Evolutionary conservation across 306 rosid genomes (phyloP), one percentile per base, ranked within the genome.

Genomic region (Vigna radiata): DNA sequence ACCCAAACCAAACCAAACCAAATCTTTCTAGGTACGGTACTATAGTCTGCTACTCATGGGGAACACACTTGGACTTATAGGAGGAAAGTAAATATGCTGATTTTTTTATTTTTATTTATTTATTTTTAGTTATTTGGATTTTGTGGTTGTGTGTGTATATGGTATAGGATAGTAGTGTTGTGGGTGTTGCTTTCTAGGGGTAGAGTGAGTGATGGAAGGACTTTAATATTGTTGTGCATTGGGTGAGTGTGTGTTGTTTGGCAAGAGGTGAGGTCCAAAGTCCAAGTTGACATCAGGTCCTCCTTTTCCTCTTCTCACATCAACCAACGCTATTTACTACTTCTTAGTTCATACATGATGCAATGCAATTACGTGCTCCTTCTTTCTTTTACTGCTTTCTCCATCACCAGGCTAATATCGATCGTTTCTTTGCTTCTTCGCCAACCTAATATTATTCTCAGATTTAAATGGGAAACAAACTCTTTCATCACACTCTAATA

Each of bases 231-330:
- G 52, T 68, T 59, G 56, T 44, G 70, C 56, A 18, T 23, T 53
- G 13, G 18, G 12, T 14, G 21, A 14, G 36, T 68, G 66, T 79
- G 68, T 74, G 19, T 52, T 64, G 52, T 84, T 73, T 70, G 78
- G 75, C 80, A 36, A 77, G 44, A 41, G 46, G 46, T 41, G 74
- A 76, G 74, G 75, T 75, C 52, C 54, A 5, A 69, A 76, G 77
- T 58, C 77, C 52, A 85, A 78, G 83, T 80, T 76, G 83, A 68
- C 88, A 54, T 78, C 68, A 63, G 75, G 60, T 63, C 17, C 16
- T 70, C 69, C 55, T 62, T 81, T 58, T 77, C 55, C 77, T 80
- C 76, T 79, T 77, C 72, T 72, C 68, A 39, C 76, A 37, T 79
- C 63, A 77, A 72, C 58, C 67, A 10, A 59, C 39, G 70, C 73